Evolutionary conservation across 148 eudicot genomes (phyloP).

Genomic region (Camellia lanceoleosa): DNA sequence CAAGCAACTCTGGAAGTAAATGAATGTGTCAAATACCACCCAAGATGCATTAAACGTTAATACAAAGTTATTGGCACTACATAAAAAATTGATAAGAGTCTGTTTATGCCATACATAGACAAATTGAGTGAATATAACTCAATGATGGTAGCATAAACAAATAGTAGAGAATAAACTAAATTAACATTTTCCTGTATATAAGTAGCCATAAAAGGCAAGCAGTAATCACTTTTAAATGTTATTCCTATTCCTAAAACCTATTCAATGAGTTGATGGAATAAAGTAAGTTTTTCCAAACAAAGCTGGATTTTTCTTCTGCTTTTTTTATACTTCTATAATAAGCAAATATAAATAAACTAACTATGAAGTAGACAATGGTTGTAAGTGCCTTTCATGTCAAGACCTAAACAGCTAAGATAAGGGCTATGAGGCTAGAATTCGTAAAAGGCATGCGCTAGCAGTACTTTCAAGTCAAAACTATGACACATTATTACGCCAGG

Average conservation of each 20-base stretch:
- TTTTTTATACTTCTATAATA: background rate
- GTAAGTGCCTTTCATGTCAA: background rate
- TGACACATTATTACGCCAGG: background rate
- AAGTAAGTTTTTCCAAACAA: background rate
- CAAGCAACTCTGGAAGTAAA: constrained; percentile 67
- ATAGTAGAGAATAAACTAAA: background rate
- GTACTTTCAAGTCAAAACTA: background rate
- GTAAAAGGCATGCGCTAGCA: background rate
- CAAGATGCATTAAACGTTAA: background rate
- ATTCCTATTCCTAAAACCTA: background rate
- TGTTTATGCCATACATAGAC: background rate
- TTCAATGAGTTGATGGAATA: background rate
- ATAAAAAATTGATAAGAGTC: background rate
- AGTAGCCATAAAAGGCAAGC: background rate
- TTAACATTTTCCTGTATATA: background rate
- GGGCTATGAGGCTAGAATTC: background rate
- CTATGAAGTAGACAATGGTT: too few relatives aligned
- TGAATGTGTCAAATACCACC: background rate
- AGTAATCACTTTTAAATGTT: background rate
- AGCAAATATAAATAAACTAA: background rate
- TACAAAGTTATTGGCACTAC: background rate
- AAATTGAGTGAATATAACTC: background rate
- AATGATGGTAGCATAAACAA: background rate
- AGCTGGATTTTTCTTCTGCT: background rate
- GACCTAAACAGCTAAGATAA: background rate